phyloP scores from a whole-genome alignment of 257 asterid genomes.

The Solanum chmielewskii region DNA sequence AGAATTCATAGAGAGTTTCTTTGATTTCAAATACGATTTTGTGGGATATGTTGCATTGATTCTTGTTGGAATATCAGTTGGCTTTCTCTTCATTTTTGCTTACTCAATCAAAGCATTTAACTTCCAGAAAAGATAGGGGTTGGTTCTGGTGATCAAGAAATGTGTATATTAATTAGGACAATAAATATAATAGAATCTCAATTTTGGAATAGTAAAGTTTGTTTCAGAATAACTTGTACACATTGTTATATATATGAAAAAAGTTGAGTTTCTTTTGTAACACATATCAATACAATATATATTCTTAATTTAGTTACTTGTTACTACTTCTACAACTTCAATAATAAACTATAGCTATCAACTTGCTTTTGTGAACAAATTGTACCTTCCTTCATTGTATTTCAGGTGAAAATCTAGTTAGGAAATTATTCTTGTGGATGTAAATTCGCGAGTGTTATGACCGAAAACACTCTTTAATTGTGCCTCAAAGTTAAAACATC shows the following conservation, averaged over 20 bases:
- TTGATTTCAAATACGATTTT: constrained; percentile 43
- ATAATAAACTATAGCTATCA: too few species aligned
- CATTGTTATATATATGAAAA: neutral
- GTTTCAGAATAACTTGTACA: neutral
- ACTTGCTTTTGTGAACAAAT: too few species aligned
- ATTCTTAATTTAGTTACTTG: too few species aligned
- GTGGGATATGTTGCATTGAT: constrained; percentile 52
- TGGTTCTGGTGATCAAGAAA: neutral
- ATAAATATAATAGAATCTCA: neutral
- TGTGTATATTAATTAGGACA: neutral
- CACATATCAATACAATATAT: neutral
- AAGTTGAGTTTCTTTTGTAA: neutral
- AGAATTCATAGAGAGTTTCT: constrained; percentile 35
- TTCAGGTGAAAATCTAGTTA: too few species aligned
- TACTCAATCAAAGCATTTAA: constrained; percentile 52
- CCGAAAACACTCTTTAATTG: too few species aligned
- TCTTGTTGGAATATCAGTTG: constrained; percentile 28
- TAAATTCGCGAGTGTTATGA: too few species aligned
- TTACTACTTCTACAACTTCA: too few species aligned
- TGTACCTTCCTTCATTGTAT: too few species aligned
- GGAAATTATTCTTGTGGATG: too few species aligned
- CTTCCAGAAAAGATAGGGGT: constrained; percentile 49
- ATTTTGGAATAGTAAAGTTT: neutral
- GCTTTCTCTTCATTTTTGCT: constrained; percentile 56
- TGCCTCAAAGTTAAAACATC: too few species aligned